Percentiles rank a stretch among this genome's conserved stretches.
phyloP scores from a whole-genome alignment of 2,329 filamentous ascomycete genomes.

The Calonectria leucothoes region DNA sequence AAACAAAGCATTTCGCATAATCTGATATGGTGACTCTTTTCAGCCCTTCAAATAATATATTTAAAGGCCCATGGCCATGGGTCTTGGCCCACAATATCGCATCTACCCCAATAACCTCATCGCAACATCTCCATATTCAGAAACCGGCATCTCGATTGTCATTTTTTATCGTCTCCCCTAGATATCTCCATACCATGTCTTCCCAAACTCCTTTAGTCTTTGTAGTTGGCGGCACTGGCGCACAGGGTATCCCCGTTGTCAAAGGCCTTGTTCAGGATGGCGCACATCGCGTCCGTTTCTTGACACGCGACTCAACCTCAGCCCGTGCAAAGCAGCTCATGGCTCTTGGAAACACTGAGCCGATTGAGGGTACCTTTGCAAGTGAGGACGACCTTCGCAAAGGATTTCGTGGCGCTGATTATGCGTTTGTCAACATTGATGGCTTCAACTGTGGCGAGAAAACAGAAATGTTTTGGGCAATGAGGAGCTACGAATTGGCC shows the following conservation, averaged over 20 bases:
- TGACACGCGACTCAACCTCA: conserved; percentile 16
- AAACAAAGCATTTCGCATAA: neutral
- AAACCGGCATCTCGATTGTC: neutral
- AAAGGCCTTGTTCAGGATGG: conserved; percentile 14
- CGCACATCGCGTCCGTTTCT: conserved; percentile 12
- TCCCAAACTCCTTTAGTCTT: conserved; percentile 6
- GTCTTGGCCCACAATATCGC: neutral
- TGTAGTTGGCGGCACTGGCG: conserved; percentile 22
- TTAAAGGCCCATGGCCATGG: neutral
- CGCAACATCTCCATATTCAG: neutral
- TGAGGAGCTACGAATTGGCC: conserved; percentile 9
- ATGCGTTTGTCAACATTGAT: conserved; percentile 24
- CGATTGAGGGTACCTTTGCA: conserved; percentile 13
- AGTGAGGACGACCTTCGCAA: conserved; percentile 9
- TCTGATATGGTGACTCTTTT: neutral
- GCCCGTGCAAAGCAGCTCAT: neutral
- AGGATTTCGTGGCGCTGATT: conserved; percentile 2
- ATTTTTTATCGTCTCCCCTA: neutral
- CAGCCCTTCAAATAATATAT: neutral
- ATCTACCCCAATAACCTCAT: neutral
- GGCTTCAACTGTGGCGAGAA: conserved; percentile 28
- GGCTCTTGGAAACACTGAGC: neutral
- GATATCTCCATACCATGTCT: neutral
- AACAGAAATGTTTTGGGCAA: conserved; percentile 26
- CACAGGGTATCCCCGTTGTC: conserved; percentile 23